Percentiles rank a stretch among this genome's conserved stretches.
These are phyloP conservation scores for Scleromitrula shiraiana DNA, from an alignment of 2,329 filamentous ascomycete species.

Conservation along the genomic window DNA sequence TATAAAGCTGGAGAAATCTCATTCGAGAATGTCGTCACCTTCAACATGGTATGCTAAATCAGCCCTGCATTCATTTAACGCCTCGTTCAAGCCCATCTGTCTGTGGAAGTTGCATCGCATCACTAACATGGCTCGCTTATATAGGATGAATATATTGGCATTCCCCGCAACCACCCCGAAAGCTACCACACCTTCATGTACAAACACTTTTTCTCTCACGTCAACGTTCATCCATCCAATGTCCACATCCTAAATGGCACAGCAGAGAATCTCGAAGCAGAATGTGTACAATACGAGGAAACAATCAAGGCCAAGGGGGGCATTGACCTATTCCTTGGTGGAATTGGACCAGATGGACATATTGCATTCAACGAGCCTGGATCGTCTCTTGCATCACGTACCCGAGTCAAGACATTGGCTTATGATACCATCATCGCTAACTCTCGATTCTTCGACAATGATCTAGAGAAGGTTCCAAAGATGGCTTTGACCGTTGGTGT, in stretches of 20 bases:
- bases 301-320: slow-evolving; percentile 67
- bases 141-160: slow-evolving; percentile 78
- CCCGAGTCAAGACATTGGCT: slow-evolving; percentile 77
- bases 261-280: slow-evolving; percentile 63
- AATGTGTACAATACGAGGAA: slow-evolving; percentile 73
- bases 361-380: slow-evolving; percentile 89
- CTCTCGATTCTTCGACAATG: slow-evolving; percentile 73
- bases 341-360: slow-evolving; percentile 79
- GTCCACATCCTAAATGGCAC: slow-evolving; percentile 83
- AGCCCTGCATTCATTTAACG: slow-evolving; percentile 1
- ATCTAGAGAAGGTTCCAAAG: slow-evolving; percentile 64
- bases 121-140: background rate
- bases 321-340: slow-evolving; percentile 79
- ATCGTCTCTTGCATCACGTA: slow-evolving; percentile 67
- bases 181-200: slow-evolving; percentile 93
- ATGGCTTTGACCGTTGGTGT: slow-evolving; percentile 83
- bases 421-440: slow-evolving; percentile 84
- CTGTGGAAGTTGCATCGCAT: background rate
- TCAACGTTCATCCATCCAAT: slow-evolving; percentile 73
- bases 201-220: slow-evolving; percentile 80
- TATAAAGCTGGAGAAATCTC: slow-evolving; percentile 67
- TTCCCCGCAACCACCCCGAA: slow-evolving; percentile 74
- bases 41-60: slow-evolving; percentile 65
- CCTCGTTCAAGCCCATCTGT: background rate
- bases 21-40: slow-evolving; percentile 82